Conservation (phyloP, 352 stramenopile genomes). For the Globisporangium irregulare region DNA sequence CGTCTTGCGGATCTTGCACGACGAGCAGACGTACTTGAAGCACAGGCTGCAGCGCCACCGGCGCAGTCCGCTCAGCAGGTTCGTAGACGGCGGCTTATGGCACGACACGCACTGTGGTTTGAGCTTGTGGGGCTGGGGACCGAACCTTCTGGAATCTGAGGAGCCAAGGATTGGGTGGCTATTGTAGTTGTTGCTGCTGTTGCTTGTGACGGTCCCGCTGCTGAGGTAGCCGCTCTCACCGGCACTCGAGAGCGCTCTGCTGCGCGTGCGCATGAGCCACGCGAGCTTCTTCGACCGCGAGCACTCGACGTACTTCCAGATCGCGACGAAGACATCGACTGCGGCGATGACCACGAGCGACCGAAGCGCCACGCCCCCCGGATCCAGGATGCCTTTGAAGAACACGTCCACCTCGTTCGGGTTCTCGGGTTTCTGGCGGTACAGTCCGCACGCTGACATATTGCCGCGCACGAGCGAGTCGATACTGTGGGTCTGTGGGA, state of each 20-base stretch:
- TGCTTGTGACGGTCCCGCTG: not conserved
- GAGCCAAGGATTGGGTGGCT: not conserved
- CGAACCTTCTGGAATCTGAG: not conserved
- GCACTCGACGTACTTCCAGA: conserved; percentile 18
- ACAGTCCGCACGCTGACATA: conserved; percentile 39
- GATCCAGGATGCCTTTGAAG: conserved; percentile 34
- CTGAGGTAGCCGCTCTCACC: conserved; percentile 2
- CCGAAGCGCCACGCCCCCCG: conserved; percentile 25
- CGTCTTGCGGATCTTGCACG: conserved; percentile 7
- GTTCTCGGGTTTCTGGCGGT: conserved; percentile 26
- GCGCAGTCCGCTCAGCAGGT: conserved; percentile 6
- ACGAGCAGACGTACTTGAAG: conserved; percentile 11
- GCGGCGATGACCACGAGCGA: conserved; percentile 30
- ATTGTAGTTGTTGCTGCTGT: not conserved
- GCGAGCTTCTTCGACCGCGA: conserved; percentile 16
- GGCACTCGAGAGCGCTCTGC: not conserved
- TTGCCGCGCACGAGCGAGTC: conserved; percentile 28
- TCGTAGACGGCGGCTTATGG: not conserved
- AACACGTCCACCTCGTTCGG: conserved; percentile 38
- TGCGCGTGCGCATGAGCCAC: conserved; percentile 10
- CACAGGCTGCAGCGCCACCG: conserved; percentile 11
- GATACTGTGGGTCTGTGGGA: conserved; percentile 15
- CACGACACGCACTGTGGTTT: conserved; percentile 11
- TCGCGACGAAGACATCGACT: conserved; percentile 25
- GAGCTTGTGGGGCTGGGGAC: not conserved